Conservation (phyloP, 371 early-diverging fungal genomes). For the Rhizopus arrhizus region DNA sequence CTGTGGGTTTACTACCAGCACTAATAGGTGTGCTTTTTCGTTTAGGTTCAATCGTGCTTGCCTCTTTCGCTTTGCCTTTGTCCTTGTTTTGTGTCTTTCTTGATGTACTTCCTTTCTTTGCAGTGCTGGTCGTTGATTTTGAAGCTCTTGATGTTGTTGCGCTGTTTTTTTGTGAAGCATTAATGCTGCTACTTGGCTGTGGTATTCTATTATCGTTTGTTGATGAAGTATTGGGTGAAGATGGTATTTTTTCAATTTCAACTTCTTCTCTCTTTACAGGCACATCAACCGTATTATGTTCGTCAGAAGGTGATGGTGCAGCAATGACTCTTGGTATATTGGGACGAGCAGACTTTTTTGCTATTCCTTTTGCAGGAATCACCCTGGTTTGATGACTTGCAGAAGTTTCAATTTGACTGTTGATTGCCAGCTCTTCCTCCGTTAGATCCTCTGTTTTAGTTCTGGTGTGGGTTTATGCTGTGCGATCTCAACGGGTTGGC, state of each 20-base stretch:
- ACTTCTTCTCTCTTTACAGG: no score
- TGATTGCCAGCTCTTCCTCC: slow-evolving; percentile 14
- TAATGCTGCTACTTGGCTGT: no score
- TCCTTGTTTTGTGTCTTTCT: not conserved
- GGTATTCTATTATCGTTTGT: no score
- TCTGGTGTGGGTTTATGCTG: not conserved
- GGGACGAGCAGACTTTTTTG: not conserved
- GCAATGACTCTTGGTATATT: not conserved
- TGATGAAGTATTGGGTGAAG: no score
- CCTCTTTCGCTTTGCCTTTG: not conserved
- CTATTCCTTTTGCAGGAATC: not conserved
- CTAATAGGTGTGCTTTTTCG: not conserved
- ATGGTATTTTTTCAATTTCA: no score
- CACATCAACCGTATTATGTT: not conserved
- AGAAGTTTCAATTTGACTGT: not conserved
- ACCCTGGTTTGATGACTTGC: not conserved
- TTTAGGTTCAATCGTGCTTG: not conserved
- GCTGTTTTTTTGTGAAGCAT: not conserved
- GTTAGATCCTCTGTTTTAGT: slow-evolving; percentile 2
- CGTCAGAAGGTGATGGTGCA: not conserved
- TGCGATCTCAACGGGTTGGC: not conserved
- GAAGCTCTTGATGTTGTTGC: not conserved
- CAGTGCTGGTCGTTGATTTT: no score
- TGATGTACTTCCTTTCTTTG: no score
- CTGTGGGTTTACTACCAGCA: not conserved